Conservation (phyloP, 73 alveolate genomes). For the Paramecium pentaurelia region DNA sequence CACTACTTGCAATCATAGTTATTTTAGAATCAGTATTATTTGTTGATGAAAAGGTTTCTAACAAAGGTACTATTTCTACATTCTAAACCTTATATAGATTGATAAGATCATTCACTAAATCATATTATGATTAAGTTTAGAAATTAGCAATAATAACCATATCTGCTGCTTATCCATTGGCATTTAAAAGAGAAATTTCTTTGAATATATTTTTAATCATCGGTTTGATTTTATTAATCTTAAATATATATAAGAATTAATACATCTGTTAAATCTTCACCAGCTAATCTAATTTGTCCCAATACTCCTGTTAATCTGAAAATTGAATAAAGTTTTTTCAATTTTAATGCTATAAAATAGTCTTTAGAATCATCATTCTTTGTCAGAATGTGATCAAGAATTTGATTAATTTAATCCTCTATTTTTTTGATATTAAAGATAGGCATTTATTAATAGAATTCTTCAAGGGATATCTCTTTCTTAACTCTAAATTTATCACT, state of each 20-base stretch:
- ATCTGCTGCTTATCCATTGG: conserved; percentile 48
- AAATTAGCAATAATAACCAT: conserved; percentile 38
- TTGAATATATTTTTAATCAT: conserved; percentile 32
- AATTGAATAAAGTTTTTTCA: neutral
- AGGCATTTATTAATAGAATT: conserved; percentile 9
- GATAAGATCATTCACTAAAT: neutral
- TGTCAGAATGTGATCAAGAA: neutral
- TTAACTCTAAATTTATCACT: neutral
- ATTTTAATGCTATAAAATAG: neutral
- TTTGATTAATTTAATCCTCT: neutral
- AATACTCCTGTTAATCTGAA: conserved; percentile 38
- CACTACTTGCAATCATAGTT: conserved; percentile 47
- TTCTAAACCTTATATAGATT: neutral
- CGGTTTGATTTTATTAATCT: neutral
- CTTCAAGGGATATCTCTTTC: neutral
- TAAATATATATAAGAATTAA: neutral
- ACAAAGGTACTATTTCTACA: conserved; percentile 27
- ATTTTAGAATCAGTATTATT: conserved; percentile 35
- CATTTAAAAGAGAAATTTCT: conserved; percentile 25
- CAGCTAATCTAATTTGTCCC: conserved; percentile 37
- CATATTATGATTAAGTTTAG: neutral
- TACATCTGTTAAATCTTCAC: conserved; percentile 28
- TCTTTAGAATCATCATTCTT: neutral
- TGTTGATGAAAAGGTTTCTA: conserved; percentile 32
- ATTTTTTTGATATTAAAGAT: neutral